phyloP scores from a whole-genome alignment of 2,329 filamentous ascomycete genomes.

The Paecilomyces formosus region DNA sequence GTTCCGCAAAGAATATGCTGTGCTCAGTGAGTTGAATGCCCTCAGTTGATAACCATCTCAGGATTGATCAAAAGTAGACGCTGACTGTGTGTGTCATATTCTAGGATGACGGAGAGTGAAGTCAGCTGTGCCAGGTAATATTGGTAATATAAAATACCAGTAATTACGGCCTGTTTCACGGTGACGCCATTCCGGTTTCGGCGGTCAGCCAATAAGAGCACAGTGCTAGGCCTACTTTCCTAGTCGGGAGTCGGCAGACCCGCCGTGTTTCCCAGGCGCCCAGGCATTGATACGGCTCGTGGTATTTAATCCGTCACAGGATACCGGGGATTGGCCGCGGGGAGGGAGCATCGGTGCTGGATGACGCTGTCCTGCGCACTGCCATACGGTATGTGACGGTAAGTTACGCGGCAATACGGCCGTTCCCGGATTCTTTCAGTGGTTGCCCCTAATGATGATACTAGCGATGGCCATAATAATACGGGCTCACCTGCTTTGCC shows the following conservation, averaged over 20 bases:
- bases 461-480: no score
- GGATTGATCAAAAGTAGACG: no score
- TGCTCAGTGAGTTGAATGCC: no score
- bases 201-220: not conserved
- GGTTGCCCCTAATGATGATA: not conserved
- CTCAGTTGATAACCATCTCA: no score
- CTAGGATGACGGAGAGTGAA: no score
- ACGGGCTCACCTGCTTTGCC: no score
- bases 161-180: not conserved
- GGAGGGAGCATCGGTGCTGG: not conserved
- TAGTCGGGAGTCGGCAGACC: not conserved
- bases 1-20: no score
- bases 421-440: not conserved
- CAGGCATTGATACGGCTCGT: not conserved
- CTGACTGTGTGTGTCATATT: no score
- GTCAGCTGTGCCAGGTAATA: no score
- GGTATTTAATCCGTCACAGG: not conserved
- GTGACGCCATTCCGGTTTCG: not conserved
- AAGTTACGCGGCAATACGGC: not conserved
- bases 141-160: no score
- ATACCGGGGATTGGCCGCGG: not conserved
- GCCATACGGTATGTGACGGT: not conserved
- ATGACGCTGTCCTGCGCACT: not conserved
- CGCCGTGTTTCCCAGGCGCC: not conserved
- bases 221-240: not conserved